Percentiles rank a stretch among this genome's conserved stretches.
These are phyloP conservation scores for Endogone sp. DNA, from an alignment of 192 early-diverging fungal species.

Conservation along the genomic window DNA sequence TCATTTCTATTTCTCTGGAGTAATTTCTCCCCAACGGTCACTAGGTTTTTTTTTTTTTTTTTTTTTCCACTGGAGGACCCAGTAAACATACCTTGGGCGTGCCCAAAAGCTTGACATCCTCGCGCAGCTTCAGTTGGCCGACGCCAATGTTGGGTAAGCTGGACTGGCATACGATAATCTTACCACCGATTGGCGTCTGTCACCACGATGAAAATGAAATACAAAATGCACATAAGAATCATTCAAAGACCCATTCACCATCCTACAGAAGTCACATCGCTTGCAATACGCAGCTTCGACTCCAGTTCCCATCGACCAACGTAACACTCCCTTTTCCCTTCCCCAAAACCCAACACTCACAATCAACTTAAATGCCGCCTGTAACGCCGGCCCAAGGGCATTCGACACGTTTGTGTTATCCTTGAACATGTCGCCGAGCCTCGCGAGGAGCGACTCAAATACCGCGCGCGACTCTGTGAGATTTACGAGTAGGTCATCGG, in stretches of 20 bases:
- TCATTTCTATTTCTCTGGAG: neutral
- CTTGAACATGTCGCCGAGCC: slow-evolving; percentile 82
- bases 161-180: slow-evolving; percentile 79
- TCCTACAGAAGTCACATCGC: no score
- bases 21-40: slow-evolving; percentile 1
- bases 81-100: slow-evolving; percentile 65
- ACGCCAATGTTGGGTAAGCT: slow-evolving; percentile 79
- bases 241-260: no score
- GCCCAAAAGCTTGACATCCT: slow-evolving; percentile 84
- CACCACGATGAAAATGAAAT: no score
- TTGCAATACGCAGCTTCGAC: no score
- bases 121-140: slow-evolving; percentile 76
- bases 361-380: slow-evolving; percentile 78
- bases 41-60: no score
- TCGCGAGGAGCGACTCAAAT: slow-evolving; percentile 68
- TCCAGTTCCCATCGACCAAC: no score
- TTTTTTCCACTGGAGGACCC: no score
- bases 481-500: slow-evolving; percentile 85
- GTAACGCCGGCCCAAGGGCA: slow-evolving; percentile 78
- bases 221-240: no score
- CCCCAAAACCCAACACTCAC: no score
- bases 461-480: slow-evolving; percentile 75
- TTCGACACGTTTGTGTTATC: slow-evolving; percentile 75
- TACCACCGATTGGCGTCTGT: slow-evolving; percentile 80
- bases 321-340: no score